Evolutionary conservation across 495 filamentous ascomycete species (phyloP), one percentile per base, ranked within the genome.

Genomic region (Pyrenula aspistea): DNA sequence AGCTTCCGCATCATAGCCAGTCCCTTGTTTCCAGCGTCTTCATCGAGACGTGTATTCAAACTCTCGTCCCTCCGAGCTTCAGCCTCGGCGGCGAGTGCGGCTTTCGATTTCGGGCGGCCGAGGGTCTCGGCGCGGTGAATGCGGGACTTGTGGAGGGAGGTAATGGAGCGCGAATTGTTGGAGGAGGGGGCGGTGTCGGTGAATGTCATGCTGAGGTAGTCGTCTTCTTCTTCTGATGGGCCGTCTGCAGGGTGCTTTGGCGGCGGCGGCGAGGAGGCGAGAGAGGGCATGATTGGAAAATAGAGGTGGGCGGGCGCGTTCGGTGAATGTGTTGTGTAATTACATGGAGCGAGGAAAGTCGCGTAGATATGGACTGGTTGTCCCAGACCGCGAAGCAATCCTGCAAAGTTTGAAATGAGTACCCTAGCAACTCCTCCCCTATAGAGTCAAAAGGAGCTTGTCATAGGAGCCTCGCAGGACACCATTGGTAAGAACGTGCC

Each of bases 1-100:
- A 98, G 85, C 68, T 86, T 90, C n/a, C 88, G 83, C 91, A 98
- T 93, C 90, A 98, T 95, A 57, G 87, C 77, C 56, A 91, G 83
- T 1, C 93, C 93, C 68, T 96, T 98, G 52, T 77, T 76, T n/a
- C 51, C 58, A 3, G 71, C 64, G n/a, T 80, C 77, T 48, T 75
- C 65, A 15, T 88, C 71, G 23, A 96, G 75, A n/a, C 84, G 85
- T 12, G 72, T 84, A 1, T 81, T 73, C 15, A 95, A 78, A 2
- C 85, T 89, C 49, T 76, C 79, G 67, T 97, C 90, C 49, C 89
- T 86, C 22, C 77, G 81, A 42, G 76, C 76, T 22, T 74, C 79
- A 62, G 84, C 88, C 59, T 87, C 81, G 19, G 79, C 81, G 15
- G 81, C 83, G 48, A 82, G 81, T 74, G 97, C 88, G 53, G 83